Evolutionary conservation across 129 eudicot species (phyloP).

Genomic region (Pulicaria dysenterica): DNA sequence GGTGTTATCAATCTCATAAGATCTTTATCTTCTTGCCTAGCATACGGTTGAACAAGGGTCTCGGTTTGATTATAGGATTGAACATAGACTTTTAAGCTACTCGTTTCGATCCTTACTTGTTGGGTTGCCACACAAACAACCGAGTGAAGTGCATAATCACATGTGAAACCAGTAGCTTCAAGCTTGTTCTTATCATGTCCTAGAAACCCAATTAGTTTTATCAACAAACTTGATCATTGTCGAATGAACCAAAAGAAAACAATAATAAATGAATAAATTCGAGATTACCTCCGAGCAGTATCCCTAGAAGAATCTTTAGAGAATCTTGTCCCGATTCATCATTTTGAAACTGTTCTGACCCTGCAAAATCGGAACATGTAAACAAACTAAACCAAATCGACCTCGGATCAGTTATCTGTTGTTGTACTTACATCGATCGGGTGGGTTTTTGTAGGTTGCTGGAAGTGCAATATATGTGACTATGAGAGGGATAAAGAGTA

Average conservation of each 20-base stretch:
- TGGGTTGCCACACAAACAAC: conserved; percentile 41
- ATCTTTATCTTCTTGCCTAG: conserved; percentile 49
- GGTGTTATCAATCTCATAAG: conserved; percentile 42
- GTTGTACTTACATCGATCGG: conserved; percentile 6
- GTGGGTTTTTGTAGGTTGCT: neutral
- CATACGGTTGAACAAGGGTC: conserved; percentile 46
- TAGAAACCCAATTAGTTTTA: conserved; percentile 17
- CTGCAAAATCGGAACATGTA: neutral
- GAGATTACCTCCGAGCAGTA: conserved; percentile 20
- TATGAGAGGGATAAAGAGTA: conserved; percentile 4
- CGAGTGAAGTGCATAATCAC: conserved; percentile 30
- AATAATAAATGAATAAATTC: too few species aligned
- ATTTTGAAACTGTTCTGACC: conserved; percentile 1
- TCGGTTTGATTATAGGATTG: conserved; percentile 20
- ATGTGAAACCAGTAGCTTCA: conserved; percentile 48
- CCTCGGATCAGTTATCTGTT: neutral
- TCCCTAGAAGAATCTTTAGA: conserved; percentile 8
- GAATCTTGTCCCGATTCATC: neutral
- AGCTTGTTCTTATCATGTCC: conserved; percentile 44
- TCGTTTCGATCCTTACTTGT: conserved; percentile 41
- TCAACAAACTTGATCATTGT: neutral
- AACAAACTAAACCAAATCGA: neutral
- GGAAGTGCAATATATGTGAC: conserved; percentile 10
- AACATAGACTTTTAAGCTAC: neutral
- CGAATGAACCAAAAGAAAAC: too few species aligned